phyloP scores from a whole-genome alignment of 2,329 filamentous ascomycete genomes.

The Cladophialophora immunda region DNA sequence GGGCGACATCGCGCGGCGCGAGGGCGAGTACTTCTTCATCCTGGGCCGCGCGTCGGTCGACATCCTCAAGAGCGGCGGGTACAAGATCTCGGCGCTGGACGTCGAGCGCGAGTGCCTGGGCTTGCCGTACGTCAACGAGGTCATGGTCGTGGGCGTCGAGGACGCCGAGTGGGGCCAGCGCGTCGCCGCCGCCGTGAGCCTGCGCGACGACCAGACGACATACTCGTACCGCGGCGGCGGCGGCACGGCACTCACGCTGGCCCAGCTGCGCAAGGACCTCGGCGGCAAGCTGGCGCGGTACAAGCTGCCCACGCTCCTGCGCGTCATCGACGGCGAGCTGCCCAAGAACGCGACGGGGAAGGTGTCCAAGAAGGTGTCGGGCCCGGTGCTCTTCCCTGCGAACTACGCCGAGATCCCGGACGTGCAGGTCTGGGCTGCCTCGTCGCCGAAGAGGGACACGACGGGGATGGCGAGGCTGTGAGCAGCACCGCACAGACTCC shows the following conservation, averaged over 20 bases:
- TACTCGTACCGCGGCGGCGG: not conserved
- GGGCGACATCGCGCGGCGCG: slow-evolving; percentile 45
- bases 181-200: slow-evolving; percentile 53
- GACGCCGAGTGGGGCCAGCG: slow-evolving; percentile 60
- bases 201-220: slow-evolving; percentile 23
- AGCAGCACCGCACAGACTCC: not conserved
- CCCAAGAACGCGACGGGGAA: slow-evolving; percentile 59
- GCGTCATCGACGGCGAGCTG: slow-evolving; percentile 54
- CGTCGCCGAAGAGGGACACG: not conserved
- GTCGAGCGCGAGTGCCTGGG: slow-evolving; percentile 59
- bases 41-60: slow-evolving; percentile 56
- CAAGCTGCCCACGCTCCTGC: slow-evolving; percentile 58
- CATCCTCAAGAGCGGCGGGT: slow-evolving; percentile 60
- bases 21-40: slow-evolving; percentile 52
- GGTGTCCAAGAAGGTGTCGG: slow-evolving; percentile 57
- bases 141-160: slow-evolving; percentile 57
- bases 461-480: not conserved
- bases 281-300: slow-evolving; percentile 54
- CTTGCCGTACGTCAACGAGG: slow-evolving; percentile 56
- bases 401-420: slow-evolving; percentile 34
- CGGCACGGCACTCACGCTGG: slow-evolving; percentile 43
- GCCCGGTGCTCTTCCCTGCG: slow-evolving; percentile 48
- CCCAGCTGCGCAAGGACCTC: slow-evolving; percentile 53
- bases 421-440: slow-evolving; percentile 41
- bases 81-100: slow-evolving; percentile 58